Base-by-base conservation (phyloP, 306 rosid genomes). In the Oxytropis ochrocephala region DNA sequence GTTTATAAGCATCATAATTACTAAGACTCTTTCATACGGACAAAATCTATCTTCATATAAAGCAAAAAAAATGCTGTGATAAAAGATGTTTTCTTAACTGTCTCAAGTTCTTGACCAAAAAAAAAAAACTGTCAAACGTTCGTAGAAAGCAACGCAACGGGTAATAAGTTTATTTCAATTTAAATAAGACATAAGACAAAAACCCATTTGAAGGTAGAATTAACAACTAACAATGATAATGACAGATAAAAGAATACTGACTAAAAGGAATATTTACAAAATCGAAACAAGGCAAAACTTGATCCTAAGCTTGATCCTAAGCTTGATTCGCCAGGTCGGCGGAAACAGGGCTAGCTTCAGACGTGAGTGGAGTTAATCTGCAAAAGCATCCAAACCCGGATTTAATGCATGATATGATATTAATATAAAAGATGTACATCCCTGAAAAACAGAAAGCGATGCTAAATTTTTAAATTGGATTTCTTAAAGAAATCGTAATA, bases 261-360 rank as follows among this genome's bases (percentile, higher is more conserved):
- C 39, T 33, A 46, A 73, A 65, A 19, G 30, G 73, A 75, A 77
- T 82, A 89, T 90, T 81, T 85, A 92, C 95, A 89, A 6, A 65
- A 62, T 56, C 77, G 82, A 81, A 67, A 57, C 41, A 50, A 75
- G 43, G 75, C 67, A 74, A 64, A 77, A 82, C 55, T 79, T 57
- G 71, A 43, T 55, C 74, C 70, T 48, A 60, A 27, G 73, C 55
- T 79, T 57, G 71, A 43, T 55, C 74, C 70, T 48, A 60, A 27
- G 73, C 72, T 70, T 43, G 24, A 51, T 50, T 79, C 38, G 81
- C 82, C 74, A 27, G 74, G 80, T 72, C 74, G 41, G 51, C 74
- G 41, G 51, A 78, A 80, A 73, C 67, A 53, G 55, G 60, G 66
- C 58, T 60, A 35, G 33, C 80, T 52, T 78, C 70, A 57, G 69